phyloP scores from a whole-genome alignment of 257 asterid genomes.

The Solanum sejunctum region DNA sequence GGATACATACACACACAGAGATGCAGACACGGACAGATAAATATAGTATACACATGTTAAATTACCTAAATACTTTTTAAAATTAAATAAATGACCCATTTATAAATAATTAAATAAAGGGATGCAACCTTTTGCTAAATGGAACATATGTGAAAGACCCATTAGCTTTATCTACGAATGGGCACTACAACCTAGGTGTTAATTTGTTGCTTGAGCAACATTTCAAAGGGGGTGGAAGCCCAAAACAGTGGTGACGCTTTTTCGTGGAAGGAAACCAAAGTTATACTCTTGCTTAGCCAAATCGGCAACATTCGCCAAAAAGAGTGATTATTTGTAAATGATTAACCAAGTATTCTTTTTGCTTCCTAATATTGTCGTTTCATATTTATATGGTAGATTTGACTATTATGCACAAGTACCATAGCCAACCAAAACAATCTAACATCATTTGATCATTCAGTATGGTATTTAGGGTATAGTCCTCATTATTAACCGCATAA shows the following conservation, averaged over 20 bases:
- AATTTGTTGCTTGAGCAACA: background rate
- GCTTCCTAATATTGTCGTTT: background rate
- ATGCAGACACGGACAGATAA: too few relatives aligned
- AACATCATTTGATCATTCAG: background rate
- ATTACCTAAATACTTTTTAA: background rate
- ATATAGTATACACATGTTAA: background rate
- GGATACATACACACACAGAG: too few relatives aligned
- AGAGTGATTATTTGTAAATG: background rate
- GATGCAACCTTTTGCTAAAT: background rate
- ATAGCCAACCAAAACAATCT: background rate
- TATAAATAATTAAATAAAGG: background rate
- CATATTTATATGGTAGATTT: background rate
- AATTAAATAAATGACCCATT: background rate
- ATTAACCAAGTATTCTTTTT: background rate
- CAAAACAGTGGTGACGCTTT: background rate
- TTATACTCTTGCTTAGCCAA: background rate
- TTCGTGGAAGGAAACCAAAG: background rate
- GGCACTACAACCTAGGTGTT: background rate
- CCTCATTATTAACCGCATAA: background rate
- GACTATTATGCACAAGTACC: background rate
- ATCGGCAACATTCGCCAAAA: background rate
- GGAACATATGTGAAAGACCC: background rate
- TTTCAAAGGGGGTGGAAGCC: constrained; percentile 2
- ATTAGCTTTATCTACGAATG: background rate
- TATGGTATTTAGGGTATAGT: background rate